Percentiles rank a stretch among this genome's conserved stretches.
phyloP scores from a whole-genome alignment of 2,329 filamentous ascomycete genomes.

The Karstenula rhodostoma region DNA sequence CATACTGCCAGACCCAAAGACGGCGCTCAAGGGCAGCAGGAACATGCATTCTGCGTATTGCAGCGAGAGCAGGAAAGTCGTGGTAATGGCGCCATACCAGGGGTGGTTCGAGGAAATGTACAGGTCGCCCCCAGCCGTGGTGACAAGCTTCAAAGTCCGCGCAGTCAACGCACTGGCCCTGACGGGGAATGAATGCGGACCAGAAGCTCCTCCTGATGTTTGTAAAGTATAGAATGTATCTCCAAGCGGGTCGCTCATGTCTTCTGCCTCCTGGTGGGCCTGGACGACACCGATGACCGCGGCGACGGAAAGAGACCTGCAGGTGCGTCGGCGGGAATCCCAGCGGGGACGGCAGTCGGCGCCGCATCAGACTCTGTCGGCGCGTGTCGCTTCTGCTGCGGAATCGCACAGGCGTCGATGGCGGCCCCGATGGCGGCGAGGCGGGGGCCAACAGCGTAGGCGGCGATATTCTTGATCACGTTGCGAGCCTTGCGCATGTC shows the following conservation, averaged over 20 bases:
- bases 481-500: not conserved
- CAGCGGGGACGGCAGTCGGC: not conserved
- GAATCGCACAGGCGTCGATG: not conserved
- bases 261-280: not conserved
- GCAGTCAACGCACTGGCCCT: not conserved
- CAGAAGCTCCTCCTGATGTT: not conserved
- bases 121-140: not conserved
- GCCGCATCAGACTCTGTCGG: not conserved
- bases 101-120: not conserved
- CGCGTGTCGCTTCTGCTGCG: not conserved
- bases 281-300: not conserved
- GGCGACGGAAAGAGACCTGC: not conserved
- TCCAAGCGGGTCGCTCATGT: not conserved
- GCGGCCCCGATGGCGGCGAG: not conserved
- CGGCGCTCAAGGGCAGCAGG: not conserved
- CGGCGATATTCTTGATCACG: not conserved
- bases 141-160: not conserved
- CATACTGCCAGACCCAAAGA: too few relatives aligned
- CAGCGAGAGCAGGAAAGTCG: not conserved
- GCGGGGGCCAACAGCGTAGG: not conserved
- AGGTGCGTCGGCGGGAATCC: not conserved
- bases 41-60: not conserved
- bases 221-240: too few relatives aligned
- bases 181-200: too few relatives aligned
- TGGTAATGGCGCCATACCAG: not conserved